Percentiles rank a stretch among this genome's conserved stretches.
Evolutionary conservation across 2,329 filamentous ascomycete genomes (phyloP).

Genomic region (Botrytis hyacinthi): DNA sequence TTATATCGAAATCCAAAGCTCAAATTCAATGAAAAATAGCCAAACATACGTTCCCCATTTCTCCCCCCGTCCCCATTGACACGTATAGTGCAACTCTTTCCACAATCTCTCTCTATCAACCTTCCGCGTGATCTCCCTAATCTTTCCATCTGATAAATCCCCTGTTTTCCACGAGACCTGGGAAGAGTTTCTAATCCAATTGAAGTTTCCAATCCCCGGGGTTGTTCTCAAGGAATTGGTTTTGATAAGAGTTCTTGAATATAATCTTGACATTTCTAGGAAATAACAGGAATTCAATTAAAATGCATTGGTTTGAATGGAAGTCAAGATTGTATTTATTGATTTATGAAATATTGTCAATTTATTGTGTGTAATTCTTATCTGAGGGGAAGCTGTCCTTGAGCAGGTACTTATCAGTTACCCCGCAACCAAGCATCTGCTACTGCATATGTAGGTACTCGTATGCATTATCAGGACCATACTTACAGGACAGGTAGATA

Average conservation of each 20-base stretch:
- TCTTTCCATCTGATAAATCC: slow-evolving; percentile 48
- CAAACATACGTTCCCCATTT: slow-evolving; percentile 63
- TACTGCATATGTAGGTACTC: not conserved
- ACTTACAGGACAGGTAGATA: not conserved
- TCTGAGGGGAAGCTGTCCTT: not conserved
- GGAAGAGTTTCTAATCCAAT: slow-evolving; percentile 22
- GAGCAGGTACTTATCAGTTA: not conserved
- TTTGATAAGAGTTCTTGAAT: not conserved
- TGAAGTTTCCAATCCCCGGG: not conserved
- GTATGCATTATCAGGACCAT: not conserved
- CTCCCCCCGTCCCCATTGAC: slow-evolving; percentile 64
- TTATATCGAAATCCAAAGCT: not conserved
- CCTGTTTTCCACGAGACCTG: not conserved
- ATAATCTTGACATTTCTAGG: not conserved
- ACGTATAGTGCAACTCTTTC: slow-evolving; percentile 62
- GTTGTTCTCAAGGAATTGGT: slow-evolving; percentile 27
- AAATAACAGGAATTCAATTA: not conserved
- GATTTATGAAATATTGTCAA: not conserved
- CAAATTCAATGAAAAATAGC: slow-evolving; percentile 1
- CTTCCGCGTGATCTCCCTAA: slow-evolving; percentile 47
- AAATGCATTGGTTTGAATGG: not conserved
- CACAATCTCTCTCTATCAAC: slow-evolving; percentile 60
- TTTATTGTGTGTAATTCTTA: not conserved
- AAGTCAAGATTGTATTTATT: not conserved
- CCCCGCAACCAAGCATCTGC: not conserved